A percentile compares a stretch with the other conserved stretches of the same genome.
These are phyloP conservation scores for Vanilla planifolia DNA, from an alignment of 106 monocot species.

Conservation along the genomic window DNA sequence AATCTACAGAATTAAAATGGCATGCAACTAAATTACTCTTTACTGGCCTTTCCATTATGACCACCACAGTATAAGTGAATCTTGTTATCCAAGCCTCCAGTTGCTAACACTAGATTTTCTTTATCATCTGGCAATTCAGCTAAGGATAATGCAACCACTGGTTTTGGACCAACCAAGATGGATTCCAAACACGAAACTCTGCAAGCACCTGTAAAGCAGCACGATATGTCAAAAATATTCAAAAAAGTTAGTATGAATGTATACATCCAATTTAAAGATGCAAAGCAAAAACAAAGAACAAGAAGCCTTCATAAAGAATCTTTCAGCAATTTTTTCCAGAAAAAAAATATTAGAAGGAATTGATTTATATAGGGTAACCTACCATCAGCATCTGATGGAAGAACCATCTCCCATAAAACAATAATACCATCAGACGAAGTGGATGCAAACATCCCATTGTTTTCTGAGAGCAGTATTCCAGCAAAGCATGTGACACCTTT, in stretches of 20 bases:
- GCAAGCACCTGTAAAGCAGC: conserved; percentile 47
- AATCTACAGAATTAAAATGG: background rate
- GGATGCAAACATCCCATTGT: conserved; percentile 67
- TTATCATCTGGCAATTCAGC: conserved; percentile 46
- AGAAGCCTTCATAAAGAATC: background rate
- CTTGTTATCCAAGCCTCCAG: conserved; percentile 93
- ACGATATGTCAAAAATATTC: conserved; percentile 1
- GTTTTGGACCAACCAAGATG: conserved; percentile 66
- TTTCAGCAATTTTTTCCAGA: no score
- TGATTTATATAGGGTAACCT: conserved; percentile 14
- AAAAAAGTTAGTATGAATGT: background rate
- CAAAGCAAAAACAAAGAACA: background rate
- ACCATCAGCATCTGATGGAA: conserved; percentile 42
- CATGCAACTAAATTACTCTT: conserved; percentile 5
- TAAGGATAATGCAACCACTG: conserved; percentile 91
- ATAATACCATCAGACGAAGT: conserved; percentile 87
- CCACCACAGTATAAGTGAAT: conserved; percentile 80
- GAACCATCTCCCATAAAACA: conserved; percentile 52
- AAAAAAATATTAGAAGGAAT: background rate
- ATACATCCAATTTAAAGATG: background rate
- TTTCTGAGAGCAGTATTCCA: conserved; percentile 55
- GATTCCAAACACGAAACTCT: conserved; percentile 49
- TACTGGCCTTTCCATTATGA: conserved; percentile 55
- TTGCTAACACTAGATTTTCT: conserved; percentile 56
- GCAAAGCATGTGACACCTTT: conserved; percentile 91